phyloP scores from a whole-genome alignment of 495 filamentous ascomycete genomes.

The Lepidopterella palustris region DNA sequence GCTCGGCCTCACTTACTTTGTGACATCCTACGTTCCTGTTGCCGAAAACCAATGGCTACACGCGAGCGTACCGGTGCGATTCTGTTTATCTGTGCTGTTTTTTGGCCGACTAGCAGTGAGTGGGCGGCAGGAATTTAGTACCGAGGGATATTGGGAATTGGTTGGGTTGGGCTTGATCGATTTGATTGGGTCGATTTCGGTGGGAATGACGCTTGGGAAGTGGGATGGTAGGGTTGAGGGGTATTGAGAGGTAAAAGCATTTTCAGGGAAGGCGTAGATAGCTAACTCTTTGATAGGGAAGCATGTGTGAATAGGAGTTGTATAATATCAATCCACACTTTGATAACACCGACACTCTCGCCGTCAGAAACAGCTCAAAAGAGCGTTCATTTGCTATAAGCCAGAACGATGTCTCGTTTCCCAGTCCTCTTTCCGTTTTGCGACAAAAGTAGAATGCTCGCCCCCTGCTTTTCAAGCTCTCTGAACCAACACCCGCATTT shows the following conservation, averaged over 20 bases:
- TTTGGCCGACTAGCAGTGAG: background rate
- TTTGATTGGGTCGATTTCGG: background rate
- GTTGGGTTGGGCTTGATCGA: background rate
- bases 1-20: background rate
- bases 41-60: background rate
- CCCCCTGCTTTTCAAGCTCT: no score
- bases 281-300: background rate
- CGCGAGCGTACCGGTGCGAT: background rate
- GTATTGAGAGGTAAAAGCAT: no score
- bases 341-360: background rate
- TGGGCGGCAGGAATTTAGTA: background rate
- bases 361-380: background rate
- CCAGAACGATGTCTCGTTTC: background rate
- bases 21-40: background rate
- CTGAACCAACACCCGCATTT: no score
- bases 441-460: background rate
- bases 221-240: background rate
- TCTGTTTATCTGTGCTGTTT: background rate
- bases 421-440: background rate
- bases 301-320: background rate
- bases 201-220: background rate
- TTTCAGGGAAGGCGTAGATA: no score
- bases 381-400: no score
- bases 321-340: background rate
- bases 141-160: background rate